Evolutionary conservation across 148 eudicot genomes (phyloP).

Genomic region (Suaeda aralocaspica): DNA sequence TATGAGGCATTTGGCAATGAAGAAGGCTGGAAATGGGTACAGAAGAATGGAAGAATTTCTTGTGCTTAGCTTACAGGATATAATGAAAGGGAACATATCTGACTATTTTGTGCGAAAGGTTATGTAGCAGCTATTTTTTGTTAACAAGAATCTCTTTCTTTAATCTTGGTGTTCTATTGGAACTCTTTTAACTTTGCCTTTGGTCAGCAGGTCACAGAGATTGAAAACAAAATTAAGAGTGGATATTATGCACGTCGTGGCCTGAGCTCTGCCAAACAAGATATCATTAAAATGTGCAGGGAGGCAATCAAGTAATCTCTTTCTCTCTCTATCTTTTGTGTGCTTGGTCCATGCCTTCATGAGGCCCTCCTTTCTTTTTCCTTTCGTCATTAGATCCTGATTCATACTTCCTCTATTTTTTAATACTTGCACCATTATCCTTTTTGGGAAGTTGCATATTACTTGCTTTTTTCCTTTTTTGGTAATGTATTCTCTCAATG

Average conservation of each 20-base stretch:
- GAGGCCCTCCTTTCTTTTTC: neutral
- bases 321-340: conserved; percentile 6
- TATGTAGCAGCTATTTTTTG: conserved; percentile 1
- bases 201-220: conserved; percentile 61
- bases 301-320: conserved; percentile 72
- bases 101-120: conserved; percentile 86
- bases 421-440: too few species aligned
- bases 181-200: conserved; percentile 2
- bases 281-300: conserved; percentile 79
- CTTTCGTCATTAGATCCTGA: neutral
- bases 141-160: neutral
- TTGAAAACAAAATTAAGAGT: conserved; percentile 64
- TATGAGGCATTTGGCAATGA: conserved; percentile 79
- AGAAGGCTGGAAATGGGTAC: conserved; percentile 72
- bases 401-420: too few species aligned
- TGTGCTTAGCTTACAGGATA: conserved; percentile 58
- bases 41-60: conserved; percentile 77
- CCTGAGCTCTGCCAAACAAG: conserved; percentile 68
- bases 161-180: neutral
- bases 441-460: too few species aligned
- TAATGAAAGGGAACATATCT: conserved; percentile 72
- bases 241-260: conserved; percentile 91
- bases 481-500: too few species aligned
- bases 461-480: too few species aligned
- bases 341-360: neutral